phyloP scores from a whole-genome alignment of 148 eudicot species.

The Pouteria glomerata region DNA sequence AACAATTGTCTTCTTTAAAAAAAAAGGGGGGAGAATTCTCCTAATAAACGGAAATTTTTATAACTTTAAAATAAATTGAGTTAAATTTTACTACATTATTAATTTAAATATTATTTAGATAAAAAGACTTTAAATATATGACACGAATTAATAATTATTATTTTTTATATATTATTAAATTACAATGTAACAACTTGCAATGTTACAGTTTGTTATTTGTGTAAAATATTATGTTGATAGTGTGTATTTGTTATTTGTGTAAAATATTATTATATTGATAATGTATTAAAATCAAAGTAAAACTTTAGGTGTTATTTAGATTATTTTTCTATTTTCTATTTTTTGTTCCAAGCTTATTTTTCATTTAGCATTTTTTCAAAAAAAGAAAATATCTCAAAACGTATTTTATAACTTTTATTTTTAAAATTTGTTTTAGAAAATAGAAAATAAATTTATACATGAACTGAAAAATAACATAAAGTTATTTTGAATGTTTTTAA shows the following conservation, averaged over 20 bases:
- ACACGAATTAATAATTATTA: not conserved
- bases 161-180: not conserved
- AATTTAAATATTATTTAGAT: not conserved
- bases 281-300: not conserved
- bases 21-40: not conserved
- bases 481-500: too few species aligned
- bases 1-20: not conserved
- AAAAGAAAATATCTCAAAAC: too few species aligned
- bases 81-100: not conserved
- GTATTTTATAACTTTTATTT: too few species aligned
- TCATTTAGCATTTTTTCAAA: too few species aligned
- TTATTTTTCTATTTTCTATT: too few species aligned
- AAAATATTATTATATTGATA: not conserved
- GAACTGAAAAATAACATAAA: too few species aligned
- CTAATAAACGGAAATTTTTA: not conserved
- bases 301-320: not conserved
- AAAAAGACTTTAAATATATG: not conserved
- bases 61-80: not conserved
- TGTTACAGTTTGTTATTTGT: too few species aligned
- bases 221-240: too few species aligned
- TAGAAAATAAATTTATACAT: too few species aligned
- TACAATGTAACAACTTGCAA: too few species aligned
- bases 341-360: not conserved
- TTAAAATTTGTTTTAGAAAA: too few species aligned
- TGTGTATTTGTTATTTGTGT: too few species aligned